Evolutionary conservation across 2,329 filamentous ascomycete species (phyloP).

Genomic region (Neonectria magnoliae): DNA sequence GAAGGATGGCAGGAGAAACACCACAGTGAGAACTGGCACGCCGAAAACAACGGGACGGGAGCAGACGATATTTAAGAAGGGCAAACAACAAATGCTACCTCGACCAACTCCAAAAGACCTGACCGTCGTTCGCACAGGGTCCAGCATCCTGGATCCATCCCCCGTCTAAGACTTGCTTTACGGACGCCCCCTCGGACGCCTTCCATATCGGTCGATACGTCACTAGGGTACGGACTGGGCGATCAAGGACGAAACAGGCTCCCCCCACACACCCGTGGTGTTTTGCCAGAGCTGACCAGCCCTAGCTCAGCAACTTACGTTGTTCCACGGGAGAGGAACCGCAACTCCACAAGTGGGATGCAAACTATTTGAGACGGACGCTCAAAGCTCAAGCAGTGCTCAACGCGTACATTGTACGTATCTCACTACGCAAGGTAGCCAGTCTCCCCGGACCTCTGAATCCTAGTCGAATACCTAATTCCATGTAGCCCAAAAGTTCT

Average conservation of each 20-base stretch:
- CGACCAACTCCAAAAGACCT: slow-evolving; percentile 21
- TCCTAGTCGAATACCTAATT: slow-evolving; percentile 10
- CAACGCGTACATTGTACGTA: neutral
- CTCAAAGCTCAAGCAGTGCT: neutral
- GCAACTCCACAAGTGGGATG: slow-evolving; percentile 6
- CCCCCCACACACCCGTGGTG: slow-evolving; percentile 24
- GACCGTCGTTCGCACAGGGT: slow-evolving; percentile 30
- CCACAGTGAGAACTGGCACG: slow-evolving; percentile 5
- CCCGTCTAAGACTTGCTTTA: slow-evolving; percentile 15
- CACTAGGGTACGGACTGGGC: slow-evolving; percentile 18
- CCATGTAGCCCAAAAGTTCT: neutral
- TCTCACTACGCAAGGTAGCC: too few species aligned
- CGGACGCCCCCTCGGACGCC: slow-evolving; percentile 23
- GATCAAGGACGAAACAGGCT: slow-evolving; percentile 24
- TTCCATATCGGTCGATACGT: slow-evolving; percentile 27
- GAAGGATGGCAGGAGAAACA: neutral
- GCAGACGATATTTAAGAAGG: slow-evolving; percentile 27
- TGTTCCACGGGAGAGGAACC: neutral
- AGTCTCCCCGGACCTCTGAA: neutral
- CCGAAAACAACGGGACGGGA: slow-evolving; percentile 16
- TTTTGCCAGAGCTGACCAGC: neutral
- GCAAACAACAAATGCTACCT: slow-evolving; percentile 18
- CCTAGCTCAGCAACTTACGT: neutral
- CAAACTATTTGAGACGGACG: slow-evolving; percentile 2
- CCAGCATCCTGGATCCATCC: slow-evolving; percentile 13